Base-by-base conservation (phyloP, 108 stramenopile species). In the Cyclotella atomus region DNA sequence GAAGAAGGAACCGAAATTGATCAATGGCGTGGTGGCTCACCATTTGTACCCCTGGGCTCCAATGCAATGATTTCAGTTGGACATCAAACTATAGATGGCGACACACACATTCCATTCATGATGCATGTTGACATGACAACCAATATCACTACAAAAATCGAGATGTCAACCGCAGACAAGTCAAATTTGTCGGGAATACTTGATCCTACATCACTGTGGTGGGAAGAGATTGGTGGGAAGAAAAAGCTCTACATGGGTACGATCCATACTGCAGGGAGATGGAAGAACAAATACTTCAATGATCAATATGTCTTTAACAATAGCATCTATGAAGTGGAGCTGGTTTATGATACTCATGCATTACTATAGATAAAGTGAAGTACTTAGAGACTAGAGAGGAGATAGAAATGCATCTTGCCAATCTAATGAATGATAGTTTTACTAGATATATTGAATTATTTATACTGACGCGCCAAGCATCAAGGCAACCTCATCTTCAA, bases 401-500 rank as follows among this genome's bases (percentile, higher is more conserved):
- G n/a, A n/a, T n/a, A n/a, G n/a, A n/a, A n/a, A n/a, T n/a, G n/a
- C n/a, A n/a, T n/a, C n/a, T n/a, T n/a, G n/a, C n/a, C n/a, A n/a
- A n/a, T n/a, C n/a, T n/a, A n/a, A n/a, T n/a, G n/a, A n/a, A n/a
- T n/a, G n/a, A n/a, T n/a, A n/a, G n/a, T n/a, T n/a, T n/a, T n/a
- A n/a, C n/a, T n/a, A n/a, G n/a, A n/a, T n/a, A n/a, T n/a, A n/a
- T n/a, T n/a, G n/a, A n/a, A n/a, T n/a, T 47, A 33, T 35, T 67
- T 50, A 76, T 32, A 76, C 62, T 29, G 49, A 62, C 44, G 75
- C 67, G 33, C 67, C 65, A 19, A 76, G 52, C 75, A 76, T 68
- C 29, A 54, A 25, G 44, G 55, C 67, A 35, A 76, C 46, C 62
- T 76, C 75, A 1, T 76, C 75, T 4, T 76, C 68, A 0, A 76